Conservation (phyloP, 192 early-diverging fungal species). For the Obelidium mucronatum region DNA sequence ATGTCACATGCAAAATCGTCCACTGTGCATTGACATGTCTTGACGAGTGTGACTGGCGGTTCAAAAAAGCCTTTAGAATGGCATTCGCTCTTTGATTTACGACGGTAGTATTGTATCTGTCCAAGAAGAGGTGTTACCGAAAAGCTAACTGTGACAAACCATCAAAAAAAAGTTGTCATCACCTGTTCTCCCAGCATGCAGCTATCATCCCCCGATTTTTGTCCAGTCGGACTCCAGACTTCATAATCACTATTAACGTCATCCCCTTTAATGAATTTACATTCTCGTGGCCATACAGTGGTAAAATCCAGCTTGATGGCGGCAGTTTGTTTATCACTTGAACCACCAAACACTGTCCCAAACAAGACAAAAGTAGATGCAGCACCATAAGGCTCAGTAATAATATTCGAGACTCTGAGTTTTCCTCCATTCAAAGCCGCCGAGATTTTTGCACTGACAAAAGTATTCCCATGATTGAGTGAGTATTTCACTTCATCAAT, state of each 20-base stretch:
- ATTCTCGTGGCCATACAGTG: constrained; percentile 67
- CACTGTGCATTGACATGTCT: constrained; percentile 52
- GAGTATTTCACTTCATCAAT: constrained; percentile 58
- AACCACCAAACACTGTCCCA: constrained; percentile 26
- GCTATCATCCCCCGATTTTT: constrained; percentile 52
- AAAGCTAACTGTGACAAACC: neutral
- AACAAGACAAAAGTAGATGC: constrained; percentile 35
- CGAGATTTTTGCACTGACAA: constrained; percentile 10
- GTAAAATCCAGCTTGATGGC: constrained; percentile 77
- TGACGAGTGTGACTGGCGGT: neutral
- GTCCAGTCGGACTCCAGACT: constrained; percentile 70
- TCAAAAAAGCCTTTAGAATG: constrained; percentile 40
- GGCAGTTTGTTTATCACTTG: constrained; percentile 18
- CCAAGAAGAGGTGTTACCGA: neutral
- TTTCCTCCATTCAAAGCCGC: constrained; percentile 29
- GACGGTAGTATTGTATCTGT: constrained; percentile 50
- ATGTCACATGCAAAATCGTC: constrained; percentile 60
- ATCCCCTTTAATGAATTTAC: constrained; percentile 66
- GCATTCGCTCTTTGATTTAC: constrained; percentile 49
- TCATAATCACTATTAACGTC: constrained; percentile 72
- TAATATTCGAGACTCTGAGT: constrained; percentile 43
- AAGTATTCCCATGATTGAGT: constrained; percentile 39
- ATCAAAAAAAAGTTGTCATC: constrained; percentile 20
- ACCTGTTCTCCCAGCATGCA: constrained; percentile 84
- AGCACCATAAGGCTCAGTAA: constrained; percentile 46